phyloP scores from a whole-genome alignment of 768 basidiomycete genomes.

The Kwoniella sp. region DNA sequence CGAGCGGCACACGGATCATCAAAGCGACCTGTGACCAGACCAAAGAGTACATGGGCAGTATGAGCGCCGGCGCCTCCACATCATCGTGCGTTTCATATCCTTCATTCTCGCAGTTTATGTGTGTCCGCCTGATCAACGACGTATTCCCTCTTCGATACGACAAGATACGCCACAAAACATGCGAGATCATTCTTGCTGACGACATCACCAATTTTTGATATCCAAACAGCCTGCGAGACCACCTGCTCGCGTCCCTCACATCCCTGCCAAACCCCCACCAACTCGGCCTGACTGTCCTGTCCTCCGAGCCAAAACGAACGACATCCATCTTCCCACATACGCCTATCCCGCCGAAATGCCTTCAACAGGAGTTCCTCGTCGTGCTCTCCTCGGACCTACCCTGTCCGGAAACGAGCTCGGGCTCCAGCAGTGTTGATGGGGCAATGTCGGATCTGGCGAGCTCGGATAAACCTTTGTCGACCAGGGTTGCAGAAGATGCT shows the following conservation, averaged over 20 bases:
- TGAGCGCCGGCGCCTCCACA: background rate
- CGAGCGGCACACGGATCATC: too few relatives aligned
- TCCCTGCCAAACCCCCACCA: slow-evolving; percentile 25
- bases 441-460: background rate
- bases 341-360: slow-evolving; percentile 63
- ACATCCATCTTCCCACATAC: slow-evolving; percentile 74
- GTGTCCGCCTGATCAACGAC: too few relatives aligned
- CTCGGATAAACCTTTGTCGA: too few relatives aligned
- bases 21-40: too few relatives aligned
- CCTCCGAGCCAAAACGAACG: slow-evolving; percentile 61
- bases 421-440: background rate
- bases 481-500: too few relatives aligned
- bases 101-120: too few relatives aligned
- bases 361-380: slow-evolving; percentile 57
- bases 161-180: too few relatives aligned
- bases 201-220: too few relatives aligned
- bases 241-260: slow-evolving; percentile 26
- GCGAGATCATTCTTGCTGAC: too few relatives aligned
- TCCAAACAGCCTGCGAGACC: slow-evolving; percentile 36
- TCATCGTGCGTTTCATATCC: slow-evolving; percentile 2
- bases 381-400: slow-evolving; percentile 65
- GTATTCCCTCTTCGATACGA: too few relatives aligned
- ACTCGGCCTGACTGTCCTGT: slow-evolving; percentile 34
- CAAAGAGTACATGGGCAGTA: too few relatives aligned
- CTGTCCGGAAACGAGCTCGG: background rate